phyloP scores from a whole-genome alignment of 805 yeast genomes.

The Metschnikowia arizonensis region DNA sequence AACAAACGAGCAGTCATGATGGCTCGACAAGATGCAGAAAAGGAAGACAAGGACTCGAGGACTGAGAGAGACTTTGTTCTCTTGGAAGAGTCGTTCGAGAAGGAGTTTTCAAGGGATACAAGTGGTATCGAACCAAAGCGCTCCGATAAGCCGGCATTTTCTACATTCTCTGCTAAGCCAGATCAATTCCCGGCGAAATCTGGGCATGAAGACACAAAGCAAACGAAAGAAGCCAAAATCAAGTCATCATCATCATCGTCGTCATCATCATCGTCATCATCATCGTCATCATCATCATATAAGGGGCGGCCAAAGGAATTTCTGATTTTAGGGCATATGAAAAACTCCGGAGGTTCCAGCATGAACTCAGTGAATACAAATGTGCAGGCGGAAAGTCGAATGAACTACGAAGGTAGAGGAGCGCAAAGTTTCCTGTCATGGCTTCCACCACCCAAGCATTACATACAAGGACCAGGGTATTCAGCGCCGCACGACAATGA shows the following conservation, averaged over 20 bases:
- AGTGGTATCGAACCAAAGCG: not conserved
- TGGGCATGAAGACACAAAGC: not conserved
- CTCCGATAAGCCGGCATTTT: not conserved
- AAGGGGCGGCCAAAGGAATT: slow-evolving; percentile 1
- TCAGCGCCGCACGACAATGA: not conserved
- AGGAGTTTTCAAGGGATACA: not conserved
- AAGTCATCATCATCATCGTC: not conserved
- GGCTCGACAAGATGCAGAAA: slow-evolving; percentile 40
- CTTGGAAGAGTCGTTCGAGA: not conserved
- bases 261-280: too few species aligned
- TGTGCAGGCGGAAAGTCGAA: not conserved
- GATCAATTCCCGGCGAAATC: not conserved
- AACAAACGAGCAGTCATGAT: slow-evolving; percentile 42
- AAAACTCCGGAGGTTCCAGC: not conserved
- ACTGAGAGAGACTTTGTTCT: not conserved
- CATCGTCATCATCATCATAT: too few species aligned
- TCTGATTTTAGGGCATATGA: slow-evolving; percentile 1
- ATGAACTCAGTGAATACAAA: not conserved
- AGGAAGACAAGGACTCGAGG: slow-evolving; percentile 1
- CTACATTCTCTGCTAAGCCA: not conserved
- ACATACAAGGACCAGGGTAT: slow-evolving; percentile 2
- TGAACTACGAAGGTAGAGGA: not conserved
- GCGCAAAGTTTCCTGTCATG: not conserved
- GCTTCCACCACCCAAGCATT: slow-evolving; percentile 6
- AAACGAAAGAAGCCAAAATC: not conserved